Evolutionary conservation across 225 moss, liverwort and hornwort genomes (phyloP).

Genomic region (Sphagnum contortum): DNA sequence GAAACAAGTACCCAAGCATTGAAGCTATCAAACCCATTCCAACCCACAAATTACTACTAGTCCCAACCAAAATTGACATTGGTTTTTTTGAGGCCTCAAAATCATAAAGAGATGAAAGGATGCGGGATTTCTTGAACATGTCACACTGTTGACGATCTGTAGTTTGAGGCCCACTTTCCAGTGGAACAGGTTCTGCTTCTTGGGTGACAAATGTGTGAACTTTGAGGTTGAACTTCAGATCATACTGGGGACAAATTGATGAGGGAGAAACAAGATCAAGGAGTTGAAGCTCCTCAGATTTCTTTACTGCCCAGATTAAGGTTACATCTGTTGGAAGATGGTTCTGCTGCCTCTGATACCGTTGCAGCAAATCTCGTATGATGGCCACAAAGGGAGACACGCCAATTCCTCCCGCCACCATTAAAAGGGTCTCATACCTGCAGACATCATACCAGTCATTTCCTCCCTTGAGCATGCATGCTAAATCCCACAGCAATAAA

Average conservation of each 20-base stretch:
- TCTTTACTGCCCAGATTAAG: slow-evolving; percentile 83
- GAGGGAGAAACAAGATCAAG: slow-evolving; percentile 52
- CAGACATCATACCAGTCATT: slow-evolving; percentile 2
- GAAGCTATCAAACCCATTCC: slow-evolving; percentile 47
- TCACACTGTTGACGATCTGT: slow-evolving; percentile 15
- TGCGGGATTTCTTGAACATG: slow-evolving; percentile 18
- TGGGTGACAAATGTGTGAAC: slow-evolving; percentile 72
- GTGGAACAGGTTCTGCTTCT: slow-evolving; percentile 28
- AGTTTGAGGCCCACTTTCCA: slow-evolving; percentile 20
- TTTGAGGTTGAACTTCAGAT: slow-evolving; percentile 40
- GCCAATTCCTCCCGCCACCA: slow-evolving; percentile 91
- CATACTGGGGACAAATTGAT: slow-evolving; percentile 59
- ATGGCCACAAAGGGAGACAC: slow-evolving; percentile 91
- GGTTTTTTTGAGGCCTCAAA: slow-evolving; percentile 34
- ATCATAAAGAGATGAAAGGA: slow-evolving; percentile 22
- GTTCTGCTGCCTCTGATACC: slow-evolving; percentile 43
- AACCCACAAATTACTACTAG: slow-evolving; percentile 72
- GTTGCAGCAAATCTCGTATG: slow-evolving; percentile 76
- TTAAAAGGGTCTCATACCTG: slow-evolving; percentile 86
- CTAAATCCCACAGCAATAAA: too few relatives aligned
- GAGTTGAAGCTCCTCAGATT: slow-evolving; percentile 55
- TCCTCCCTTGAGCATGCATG: too few relatives aligned
- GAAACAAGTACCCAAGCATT: slow-evolving; percentile 49
- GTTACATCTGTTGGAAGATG: slow-evolving; percentile 70
- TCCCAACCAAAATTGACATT: slow-evolving; percentile 56